Evolutionary conservation across 2,329 filamentous ascomycete genomes (phyloP).

Genomic region (Graphiopsis chlorocephala): DNA sequence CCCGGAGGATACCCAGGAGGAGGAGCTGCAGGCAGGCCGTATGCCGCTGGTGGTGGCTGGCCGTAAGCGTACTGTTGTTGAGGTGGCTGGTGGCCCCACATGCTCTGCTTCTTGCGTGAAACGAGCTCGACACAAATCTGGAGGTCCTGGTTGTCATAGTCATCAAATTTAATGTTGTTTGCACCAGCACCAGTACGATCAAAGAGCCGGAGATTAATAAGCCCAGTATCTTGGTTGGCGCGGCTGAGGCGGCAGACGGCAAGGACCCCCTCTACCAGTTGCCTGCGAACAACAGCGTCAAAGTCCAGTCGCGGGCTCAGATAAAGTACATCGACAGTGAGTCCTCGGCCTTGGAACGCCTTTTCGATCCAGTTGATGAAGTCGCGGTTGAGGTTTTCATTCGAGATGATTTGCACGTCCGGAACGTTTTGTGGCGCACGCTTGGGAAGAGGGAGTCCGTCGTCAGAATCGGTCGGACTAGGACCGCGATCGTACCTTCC

Average conservation of each 20-base stretch:
- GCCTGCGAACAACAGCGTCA: slow-evolving; percentile 74
- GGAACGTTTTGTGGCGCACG: slow-evolving; percentile 74
- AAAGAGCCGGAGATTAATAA: slow-evolving; percentile 80
- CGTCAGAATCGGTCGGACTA: slow-evolving; percentile 62
- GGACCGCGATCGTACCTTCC: slow-evolving; percentile 27
- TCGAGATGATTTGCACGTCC: slow-evolving; percentile 82
- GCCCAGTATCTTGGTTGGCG: slow-evolving; percentile 64
- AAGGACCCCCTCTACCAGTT: slow-evolving; percentile 84
- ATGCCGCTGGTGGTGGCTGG: slow-evolving; percentile 36
- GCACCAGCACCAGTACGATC: slow-evolving; percentile 68
- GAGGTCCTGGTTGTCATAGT: slow-evolving; percentile 81
- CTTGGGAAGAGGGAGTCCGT: slow-evolving; percentile 68
- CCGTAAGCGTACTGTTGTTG: slow-evolving; percentile 34
- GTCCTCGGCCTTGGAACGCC: slow-evolving; percentile 66
- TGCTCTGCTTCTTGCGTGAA: slow-evolving; percentile 61
- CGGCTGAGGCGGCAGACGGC: slow-evolving; percentile 77
- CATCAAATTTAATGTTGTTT: slow-evolving; percentile 76
- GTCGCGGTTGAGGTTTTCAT: slow-evolving; percentile 67
- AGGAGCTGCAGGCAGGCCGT: slow-evolving; percentile 32
- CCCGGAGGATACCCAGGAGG: slow-evolving; percentile 16
- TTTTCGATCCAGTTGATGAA: slow-evolving; percentile 82
- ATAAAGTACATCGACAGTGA: slow-evolving; percentile 76
- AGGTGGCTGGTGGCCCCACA: slow-evolving; percentile 31
- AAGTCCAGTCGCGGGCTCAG: slow-evolving; percentile 74
- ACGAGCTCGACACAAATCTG: slow-evolving; percentile 77